Conservation (phyloP, 73 alveolate genomes). For the Symbiodinium natans region DNA sequence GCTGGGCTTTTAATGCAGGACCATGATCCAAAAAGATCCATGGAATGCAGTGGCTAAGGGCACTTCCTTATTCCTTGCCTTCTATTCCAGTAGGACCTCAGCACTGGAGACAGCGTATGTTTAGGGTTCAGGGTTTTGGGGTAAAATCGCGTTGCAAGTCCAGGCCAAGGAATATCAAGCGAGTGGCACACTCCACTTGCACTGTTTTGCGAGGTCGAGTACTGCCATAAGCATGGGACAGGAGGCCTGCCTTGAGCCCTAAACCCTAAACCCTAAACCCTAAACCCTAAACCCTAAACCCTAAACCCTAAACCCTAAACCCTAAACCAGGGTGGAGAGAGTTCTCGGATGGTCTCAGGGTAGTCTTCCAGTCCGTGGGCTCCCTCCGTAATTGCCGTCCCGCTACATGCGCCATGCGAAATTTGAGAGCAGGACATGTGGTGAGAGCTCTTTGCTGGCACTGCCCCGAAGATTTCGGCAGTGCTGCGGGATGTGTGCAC, state of each 20-base stretch:
- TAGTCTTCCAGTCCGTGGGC: neutral
- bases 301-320: too few species aligned
- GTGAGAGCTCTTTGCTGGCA: constrained; percentile 8
- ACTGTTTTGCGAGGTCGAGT: constrained; percentile 6
- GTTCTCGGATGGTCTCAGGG: too few species aligned
- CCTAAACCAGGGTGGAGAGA: too few species aligned
- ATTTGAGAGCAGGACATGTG: constrained; percentile 10
- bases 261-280: too few species aligned
- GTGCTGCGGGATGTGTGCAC: constrained; percentile 16
- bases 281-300: too few species aligned
- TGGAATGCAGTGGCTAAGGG: constrained; percentile 1
- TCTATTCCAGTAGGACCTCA: too few species aligned
- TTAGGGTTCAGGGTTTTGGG: too few species aligned
- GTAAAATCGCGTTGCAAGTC: too few species aligned
- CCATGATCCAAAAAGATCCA: neutral
- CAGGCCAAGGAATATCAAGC: neutral
- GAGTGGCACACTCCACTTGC: constrained; percentile 1
- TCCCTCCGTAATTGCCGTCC: neutral
- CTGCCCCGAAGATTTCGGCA: neutral
- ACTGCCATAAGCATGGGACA: neutral
- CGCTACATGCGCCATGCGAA: neutral
- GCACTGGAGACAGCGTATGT: too few species aligned
- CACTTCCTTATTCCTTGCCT: neutral
- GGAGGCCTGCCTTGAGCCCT: too few species aligned
- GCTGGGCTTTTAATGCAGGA: neutral